Percentiles rank a stretch among this genome's conserved stretches.
These are phyloP conservation scores for Caryopteris hybrid DNA, from an alignment of 305 asterid genomes.

Conservation along the genomic window DNA sequence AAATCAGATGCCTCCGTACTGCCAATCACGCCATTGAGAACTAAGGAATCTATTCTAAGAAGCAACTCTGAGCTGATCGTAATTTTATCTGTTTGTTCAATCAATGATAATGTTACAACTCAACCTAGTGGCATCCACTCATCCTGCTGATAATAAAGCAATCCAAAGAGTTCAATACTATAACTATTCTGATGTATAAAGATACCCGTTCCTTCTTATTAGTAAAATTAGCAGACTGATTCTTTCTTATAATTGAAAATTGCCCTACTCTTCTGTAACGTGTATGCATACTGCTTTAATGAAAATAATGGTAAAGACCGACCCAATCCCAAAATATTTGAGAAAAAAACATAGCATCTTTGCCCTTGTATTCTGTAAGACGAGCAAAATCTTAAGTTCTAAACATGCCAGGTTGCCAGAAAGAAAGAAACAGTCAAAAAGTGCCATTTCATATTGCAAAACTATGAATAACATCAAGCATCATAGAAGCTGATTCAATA, in stretches of 20 bases:
- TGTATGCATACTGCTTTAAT: neutral
- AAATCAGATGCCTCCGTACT: conserved; percentile 62
- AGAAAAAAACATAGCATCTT: neutral
- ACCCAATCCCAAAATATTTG: neutral
- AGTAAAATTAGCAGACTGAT: neutral
- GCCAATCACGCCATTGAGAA: conserved; percentile 58
- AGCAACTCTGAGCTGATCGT: conserved; percentile 58
- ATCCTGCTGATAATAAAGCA: neutral
- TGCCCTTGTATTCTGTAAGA: neutral
- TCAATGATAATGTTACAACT: neutral
- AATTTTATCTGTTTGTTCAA: conserved; percentile 42
- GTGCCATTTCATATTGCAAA: conserved; percentile 4
- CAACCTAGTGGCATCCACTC: neutral
- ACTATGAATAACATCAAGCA: conserved; percentile 1
- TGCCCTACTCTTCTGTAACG: conserved; percentile 3
- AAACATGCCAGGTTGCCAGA: neutral
- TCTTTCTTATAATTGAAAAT: neutral
- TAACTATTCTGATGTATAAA: neutral
- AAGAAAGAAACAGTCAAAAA: neutral
- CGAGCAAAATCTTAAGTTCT: neutral
- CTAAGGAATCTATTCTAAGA: conserved; percentile 77
- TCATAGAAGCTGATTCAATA: neutral
- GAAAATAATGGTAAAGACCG: neutral
- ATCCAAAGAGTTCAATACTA: neutral
- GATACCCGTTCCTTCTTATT: neutral